Base-by-base conservation (phyloP, 108 stramenopile species). In the Seminavis robusta region DNA sequence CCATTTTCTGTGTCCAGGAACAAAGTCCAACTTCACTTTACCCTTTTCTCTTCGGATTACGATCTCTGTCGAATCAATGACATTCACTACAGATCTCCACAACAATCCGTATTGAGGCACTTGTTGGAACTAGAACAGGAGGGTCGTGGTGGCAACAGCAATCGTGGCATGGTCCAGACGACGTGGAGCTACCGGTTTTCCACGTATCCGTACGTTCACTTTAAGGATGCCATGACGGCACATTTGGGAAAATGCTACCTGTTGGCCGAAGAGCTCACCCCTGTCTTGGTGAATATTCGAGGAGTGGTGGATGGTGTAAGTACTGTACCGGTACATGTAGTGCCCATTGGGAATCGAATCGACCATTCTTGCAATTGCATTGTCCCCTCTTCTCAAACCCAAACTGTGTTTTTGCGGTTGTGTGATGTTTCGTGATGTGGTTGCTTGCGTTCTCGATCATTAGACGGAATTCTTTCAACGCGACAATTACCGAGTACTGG, bases 391-490 rank as follows among this genome's bases (percentile, higher is more conserved):
- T n/a, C n/a, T n/a, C n/a, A n/a, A n/a, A n/a, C n/a, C n/a, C n/a
- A n/a, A n/a, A n/a, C n/a, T n/a, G n/a, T n/a, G n/a, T n/a, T n/a
- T n/a, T n/a, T n/a, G n/a, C n/a, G n/a, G n/a, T n/a, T n/a, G n/a
- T n/a, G n/a, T n/a, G n/a, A n/a, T n/a, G n/a, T n/a, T n/a, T n/a
- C n/a, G n/a, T n/a, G n/a, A n/a, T n/a, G n/a, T n/a, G n/a, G n/a
- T n/a, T n/a, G n/a, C n/a, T n/a, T n/a, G n/a, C n/a, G n/a, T n/a
- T n/a, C n/a, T n/a, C n/a, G n/a, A n/a, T n/a, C n/a, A n/a, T n/a
- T n/a, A n/a, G n/a, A 43, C 64, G 16, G 89, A 90, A 59, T 86
- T 91, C 58, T 87, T 87, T 71, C 90, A 91, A 57, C 47, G 81
- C 28, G 90, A 91, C 51, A 87, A 86, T 47, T 91, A 87, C 43